Percentiles rank a stretch among this genome's conserved stretches.
phyloP scores from a whole-genome alignment of 306 rosid species.

The Mucuna pruriens region DNA sequence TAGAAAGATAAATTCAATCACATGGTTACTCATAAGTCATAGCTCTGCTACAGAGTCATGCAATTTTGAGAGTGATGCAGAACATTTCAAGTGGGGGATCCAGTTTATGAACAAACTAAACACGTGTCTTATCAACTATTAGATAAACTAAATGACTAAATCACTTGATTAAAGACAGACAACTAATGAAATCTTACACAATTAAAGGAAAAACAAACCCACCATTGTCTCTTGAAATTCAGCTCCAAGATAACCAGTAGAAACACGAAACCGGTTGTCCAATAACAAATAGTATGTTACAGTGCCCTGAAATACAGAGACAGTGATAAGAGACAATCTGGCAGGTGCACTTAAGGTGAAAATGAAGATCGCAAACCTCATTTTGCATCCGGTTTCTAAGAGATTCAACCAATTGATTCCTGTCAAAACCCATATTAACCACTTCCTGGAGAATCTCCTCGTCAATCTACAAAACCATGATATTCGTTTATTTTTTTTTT shows the following conservation, averaged over 20 bases:
- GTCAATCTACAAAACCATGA: slow-evolving; percentile 71
- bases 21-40: slow-evolving; percentile 7
- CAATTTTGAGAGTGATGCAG: neutral
- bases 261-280: slow-evolving; percentile 83
- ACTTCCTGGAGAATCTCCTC: slow-evolving; percentile 90
- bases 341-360: slow-evolving; percentile 11
- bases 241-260: slow-evolving; percentile 92
- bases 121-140: neutral
- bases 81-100: slow-evolving; percentile 3
- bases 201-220: slow-evolving; percentile 27
- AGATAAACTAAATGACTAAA: slow-evolving; percentile 19
- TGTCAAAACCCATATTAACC: slow-evolving; percentile 81
- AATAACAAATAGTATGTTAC: slow-evolving; percentile 84
- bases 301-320: slow-evolving; percentile 75
- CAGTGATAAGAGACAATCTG: slow-evolving; percentile 33
- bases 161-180: slow-evolving; percentile 30
- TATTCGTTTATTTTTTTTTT: neutral
- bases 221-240: slow-evolving; percentile 93
- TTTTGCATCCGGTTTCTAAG: slow-evolving; percentile 79
- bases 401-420: slow-evolving; percentile 75
- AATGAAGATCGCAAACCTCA: slow-evolving; percentile 61
- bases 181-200: neutral
- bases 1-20: slow-evolving; percentile 26
- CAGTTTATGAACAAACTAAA: slow-evolving; percentile 16
- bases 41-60: neutral